Evolutionary conservation across 2,329 filamentous ascomycete genomes (phyloP).

Genomic region (Septoria linicola): DNA sequence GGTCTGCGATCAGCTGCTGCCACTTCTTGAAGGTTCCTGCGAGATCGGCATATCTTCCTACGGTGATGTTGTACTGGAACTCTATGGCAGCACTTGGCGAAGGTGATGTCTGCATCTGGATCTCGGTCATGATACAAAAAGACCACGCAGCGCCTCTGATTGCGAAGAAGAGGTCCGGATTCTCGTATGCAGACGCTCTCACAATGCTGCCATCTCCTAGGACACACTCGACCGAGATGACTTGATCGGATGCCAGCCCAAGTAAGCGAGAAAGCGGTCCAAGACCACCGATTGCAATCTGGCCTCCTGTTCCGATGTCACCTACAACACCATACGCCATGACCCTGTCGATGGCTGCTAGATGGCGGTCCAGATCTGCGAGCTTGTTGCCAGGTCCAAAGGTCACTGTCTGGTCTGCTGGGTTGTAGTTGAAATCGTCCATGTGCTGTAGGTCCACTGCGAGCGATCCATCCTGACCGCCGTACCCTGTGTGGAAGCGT

Average conservation of each 20-base stretch:
- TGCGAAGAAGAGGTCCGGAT: conserved; percentile 34
- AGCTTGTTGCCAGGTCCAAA: conserved; percentile 22
- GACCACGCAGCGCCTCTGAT: conserved; percentile 30
- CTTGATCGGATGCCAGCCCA: conserved; percentile 55
- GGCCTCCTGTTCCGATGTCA: conserved; percentile 23
- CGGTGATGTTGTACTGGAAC: conserved; percentile 27
- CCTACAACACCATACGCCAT: conserved; percentile 20
- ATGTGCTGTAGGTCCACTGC: conserved; percentile 21
- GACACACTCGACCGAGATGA: conserved; percentile 43
- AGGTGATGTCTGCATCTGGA: conserved; percentile 30
- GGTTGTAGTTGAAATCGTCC: conserved; percentile 20
- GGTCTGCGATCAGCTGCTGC: conserved; percentile 24
- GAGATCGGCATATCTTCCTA: conserved; percentile 17
- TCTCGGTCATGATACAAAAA: conserved; percentile 35
- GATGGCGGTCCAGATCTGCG: conserved; percentile 13
- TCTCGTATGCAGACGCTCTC: conserved; percentile 37
- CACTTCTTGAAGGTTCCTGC: conserved; percentile 25
- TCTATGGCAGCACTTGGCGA: conserved; percentile 24
- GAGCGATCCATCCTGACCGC: conserved; percentile 18
- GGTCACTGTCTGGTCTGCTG: conserved; percentile 14
- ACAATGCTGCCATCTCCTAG: conserved; percentile 42
- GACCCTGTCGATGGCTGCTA: conserved; percentile 13
- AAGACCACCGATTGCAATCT: conserved; percentile 27
- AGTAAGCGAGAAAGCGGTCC: conserved; percentile 53
- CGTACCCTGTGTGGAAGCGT: conserved; percentile 12